Base-by-base conservation (phyloP, 352 stramenopile genomes). In the Globisporangium spiculum region DNA sequence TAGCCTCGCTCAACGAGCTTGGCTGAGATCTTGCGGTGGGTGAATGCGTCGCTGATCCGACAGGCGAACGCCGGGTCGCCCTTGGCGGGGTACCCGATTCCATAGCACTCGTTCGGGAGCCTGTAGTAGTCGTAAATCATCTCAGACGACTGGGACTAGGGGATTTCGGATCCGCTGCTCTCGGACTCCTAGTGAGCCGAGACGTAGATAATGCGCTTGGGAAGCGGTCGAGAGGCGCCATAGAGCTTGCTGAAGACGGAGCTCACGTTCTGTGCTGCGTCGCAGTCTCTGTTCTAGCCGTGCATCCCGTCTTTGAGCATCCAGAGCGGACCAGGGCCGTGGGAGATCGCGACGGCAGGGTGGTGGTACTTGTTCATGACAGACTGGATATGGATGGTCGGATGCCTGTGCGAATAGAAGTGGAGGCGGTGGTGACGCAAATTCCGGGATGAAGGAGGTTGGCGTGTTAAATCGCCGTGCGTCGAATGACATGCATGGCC, bases 61-160 rank as follows among this genome's bases (percentile, higher is more conserved):
- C 79, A 27, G 2, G 91, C 90, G 12, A 98, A 77, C 9, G 65
- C 70, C 0, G 89, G 89, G 63, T 88, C 69, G 12, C 90, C 91
- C n/a, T 86, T 86, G 18, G 84, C 88, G 4, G 79, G 75, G 65
- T 97, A 98, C 30, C 83, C 75, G 67, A 94, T 77, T 20, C 96
- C 61, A 74, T 98, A 98, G 3, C 86, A 79, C 61, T 97, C 76
- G 4, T 57, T 48, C 1, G 91, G 89, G 71, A 98, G 98, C 10
- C 87, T 86, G 63, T 88, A 90, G 77, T 98, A 98, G 78, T 98
- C 94, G 76, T 81, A 98, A 27, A 97, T 73, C 62, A 98, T 80
- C n/a, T 75, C 63, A 8, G 85, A 83, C 0, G 74, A 66, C 20
- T 81, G 73, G 9, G 77, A 61, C 27, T 79, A 82, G 22, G 79